Base-by-base conservation (phyloP, 1,284 basidiomycete species). In the Coniferiporia sulphurascens region DNA sequence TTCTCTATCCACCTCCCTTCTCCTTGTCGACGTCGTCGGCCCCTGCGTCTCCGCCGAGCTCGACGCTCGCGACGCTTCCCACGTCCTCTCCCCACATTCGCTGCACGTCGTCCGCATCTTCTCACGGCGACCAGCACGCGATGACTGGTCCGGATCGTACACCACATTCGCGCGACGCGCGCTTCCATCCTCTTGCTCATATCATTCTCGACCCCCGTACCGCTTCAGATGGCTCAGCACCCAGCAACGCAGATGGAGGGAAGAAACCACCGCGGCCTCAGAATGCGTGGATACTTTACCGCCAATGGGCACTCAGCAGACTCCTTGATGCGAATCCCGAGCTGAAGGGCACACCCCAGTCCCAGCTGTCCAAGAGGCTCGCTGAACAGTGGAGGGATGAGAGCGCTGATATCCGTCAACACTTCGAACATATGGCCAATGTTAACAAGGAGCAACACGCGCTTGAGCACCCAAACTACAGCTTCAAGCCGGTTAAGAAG, bases 281-380 rank as follows among this genome's bases (percentile, higher is more conserved):
- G 15, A 96, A 96, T 70, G 87, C 93, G 0, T 96, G 92, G 91
- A 95, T 97, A 62, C 67, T 96, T n/a, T 97, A 93, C 70, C 85
- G 93, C 46, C 86, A 87, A 1, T 81, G 86, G 65, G 85, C 82
- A 68, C 77, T 84, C 57, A 69, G 68, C 46, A 71, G 74, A 32
- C 67, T 79, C 38, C 65, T 79, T 3, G 73, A 74, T 32, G 68
- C 68, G 36, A 58, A 59, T 1, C 50, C 62, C 63, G 15, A 62
- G 62, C 38, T 73, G 74, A n/a, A 73, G 73, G 22, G 67, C 72
- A 58, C 70, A 71, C 12, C 84, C 0, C 91, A 93, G 70, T 81
- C 87, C 0, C 80, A 84, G 32, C 80, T 93, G 54, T 93, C 91
- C 43, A 84, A 83, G 65, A 69, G 83, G 49, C 86, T 95, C 61